Evolutionary conservation across 768 basidiomycete genomes (phyloP).

Genomic region (Suillus clintonianus): DNA sequence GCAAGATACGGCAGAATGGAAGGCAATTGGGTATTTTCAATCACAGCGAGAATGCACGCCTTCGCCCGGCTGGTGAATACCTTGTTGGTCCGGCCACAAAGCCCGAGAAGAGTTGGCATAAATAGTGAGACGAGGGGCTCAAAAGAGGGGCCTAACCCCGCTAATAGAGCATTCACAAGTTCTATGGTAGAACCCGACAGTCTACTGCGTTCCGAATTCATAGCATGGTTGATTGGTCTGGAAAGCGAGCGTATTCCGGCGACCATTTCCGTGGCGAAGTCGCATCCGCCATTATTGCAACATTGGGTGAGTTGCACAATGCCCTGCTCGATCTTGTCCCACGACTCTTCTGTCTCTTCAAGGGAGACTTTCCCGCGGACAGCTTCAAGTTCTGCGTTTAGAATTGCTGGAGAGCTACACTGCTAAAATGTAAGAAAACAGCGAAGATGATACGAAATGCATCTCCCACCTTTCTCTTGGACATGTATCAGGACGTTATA

Average conservation of each 20-base stretch:
- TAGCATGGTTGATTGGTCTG: conserved; percentile 55
- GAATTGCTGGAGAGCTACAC: conserved; percentile 34
- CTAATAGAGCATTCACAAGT: conserved; percentile 54
- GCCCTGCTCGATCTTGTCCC: conserved; percentile 65
- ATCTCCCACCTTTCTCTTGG: conserved; percentile 29
- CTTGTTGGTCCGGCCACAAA: conserved; percentile 79
- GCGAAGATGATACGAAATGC: rapidly evolving
- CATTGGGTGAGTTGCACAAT: conserved; percentile 48
- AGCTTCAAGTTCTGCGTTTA: conserved; percentile 43
- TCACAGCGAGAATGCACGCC: conserved; percentile 56
- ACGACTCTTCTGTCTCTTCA: conserved; percentile 76
- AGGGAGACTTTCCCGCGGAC: conserved; percentile 44
- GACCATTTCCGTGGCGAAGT: conserved; percentile 53
- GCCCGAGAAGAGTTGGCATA: conserved; percentile 63
- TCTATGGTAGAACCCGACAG: conserved; percentile 70
- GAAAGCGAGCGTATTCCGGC: conserved; percentile 51
- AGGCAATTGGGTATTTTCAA: conserved; percentile 69
- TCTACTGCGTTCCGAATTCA: conserved; percentile 73
- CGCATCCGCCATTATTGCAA: conserved; percentile 53
- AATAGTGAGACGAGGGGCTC: conserved; percentile 68
- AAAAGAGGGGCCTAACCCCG: conserved; percentile 59
- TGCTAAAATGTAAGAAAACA: conserved; percentile 9
- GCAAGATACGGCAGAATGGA: conserved; percentile 61
- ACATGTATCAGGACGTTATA: conserved; percentile 18
- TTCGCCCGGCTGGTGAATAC: conserved; percentile 70